Base-by-base conservation (phyloP, 2,329 filamentous ascomycete species). In the Ustilaginoidea virens region DNA sequence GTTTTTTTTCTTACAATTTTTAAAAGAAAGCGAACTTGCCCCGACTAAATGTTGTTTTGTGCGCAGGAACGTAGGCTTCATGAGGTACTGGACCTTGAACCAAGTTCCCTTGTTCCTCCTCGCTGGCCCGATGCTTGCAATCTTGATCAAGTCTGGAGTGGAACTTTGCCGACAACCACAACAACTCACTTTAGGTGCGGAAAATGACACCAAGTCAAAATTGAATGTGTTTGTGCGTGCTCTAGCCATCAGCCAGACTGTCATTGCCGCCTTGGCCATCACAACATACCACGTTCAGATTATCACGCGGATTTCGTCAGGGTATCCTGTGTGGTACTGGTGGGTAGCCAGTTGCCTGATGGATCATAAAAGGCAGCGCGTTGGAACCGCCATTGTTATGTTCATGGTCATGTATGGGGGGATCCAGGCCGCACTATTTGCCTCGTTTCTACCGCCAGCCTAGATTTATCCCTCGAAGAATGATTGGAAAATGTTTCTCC, bases 271-370 rank as follows among this genome's bases (percentile, higher is more conserved):
- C 3, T 51, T 87, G 34, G 80, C 83, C 13, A 52, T 86, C 13
- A 82, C 76, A 9, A 82, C 61, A 37, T 92, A 92, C 46, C 90
- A 98, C 47, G 79, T 94, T 16, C 90, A 98, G 53, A 92, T 98
- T 40, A 78, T 96, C 43, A 92, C 79, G 25, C 72, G 90, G 15
- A 66, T 98, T 11, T 78, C 82, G 2, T 93, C 86, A 0, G 87
- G 76, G 0, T 93, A 87, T 51, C 80, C 85, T 1, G 54, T 90
- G 12, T 94, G 85, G 83, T 90, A 93, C 48, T 76, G 80, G 63
- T 82, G 78, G 62, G 49, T 92, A 22, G 80, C 80, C 1, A 55
- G 53, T 4, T 51, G 48, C 19, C 41, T 69, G 5, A 39, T 49
- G 25, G 47, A 54, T 15, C 40, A 43, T 7, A 46, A 47, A 39